These are phyloP conservation scores for Populus ilicifolia DNA, from an alignment of 345 rosid genomes.

Conservation along the genomic window DNA sequence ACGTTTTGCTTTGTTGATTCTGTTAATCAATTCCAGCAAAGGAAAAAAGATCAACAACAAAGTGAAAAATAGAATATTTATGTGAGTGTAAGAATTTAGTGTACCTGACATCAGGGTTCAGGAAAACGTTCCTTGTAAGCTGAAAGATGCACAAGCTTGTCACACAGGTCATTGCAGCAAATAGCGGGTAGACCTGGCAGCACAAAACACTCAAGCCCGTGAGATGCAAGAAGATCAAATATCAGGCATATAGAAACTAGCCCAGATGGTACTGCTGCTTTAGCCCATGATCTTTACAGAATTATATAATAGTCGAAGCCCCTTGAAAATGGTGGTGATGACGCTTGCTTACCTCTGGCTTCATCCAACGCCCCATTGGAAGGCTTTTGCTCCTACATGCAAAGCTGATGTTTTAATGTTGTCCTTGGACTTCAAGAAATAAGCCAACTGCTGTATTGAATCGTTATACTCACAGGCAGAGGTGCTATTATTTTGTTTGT, in stretches of 20 bases:
- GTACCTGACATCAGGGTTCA: conserved; percentile 77
- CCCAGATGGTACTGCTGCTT: not conserved
- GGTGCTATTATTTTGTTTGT: not conserved
- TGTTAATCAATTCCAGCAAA: conserved; percentile 9
- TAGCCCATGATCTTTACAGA: not conserved
- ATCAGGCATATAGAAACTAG: not conserved
- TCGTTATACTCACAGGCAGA: not conserved
- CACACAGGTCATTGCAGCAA: conserved; percentile 76
- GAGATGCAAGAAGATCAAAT: not conserved
- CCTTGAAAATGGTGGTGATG: too few relatives aligned
- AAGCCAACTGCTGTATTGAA: not conserved
- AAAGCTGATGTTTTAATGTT: not conserved
- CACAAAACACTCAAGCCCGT: not conserved
- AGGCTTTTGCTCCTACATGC: not conserved
- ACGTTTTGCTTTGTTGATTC: conserved; percentile 51
- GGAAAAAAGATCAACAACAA: not conserved
- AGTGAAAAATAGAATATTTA: too few relatives aligned
- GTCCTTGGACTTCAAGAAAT: not conserved
- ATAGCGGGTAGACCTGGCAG: conserved; percentile 59
- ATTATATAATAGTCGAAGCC: too few relatives aligned
- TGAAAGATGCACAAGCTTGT: conserved; percentile 57
- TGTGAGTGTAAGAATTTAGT: not conserved
- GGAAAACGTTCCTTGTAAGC: conserved; percentile 53
- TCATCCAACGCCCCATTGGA: conserved; percentile 70
- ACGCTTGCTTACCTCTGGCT: conserved; percentile 50